These are phyloP conservation scores for Xylariaceae sp. DNA, from an alignment of 2,329 filamentous ascomycete genomes.

Conservation along the genomic window DNA sequence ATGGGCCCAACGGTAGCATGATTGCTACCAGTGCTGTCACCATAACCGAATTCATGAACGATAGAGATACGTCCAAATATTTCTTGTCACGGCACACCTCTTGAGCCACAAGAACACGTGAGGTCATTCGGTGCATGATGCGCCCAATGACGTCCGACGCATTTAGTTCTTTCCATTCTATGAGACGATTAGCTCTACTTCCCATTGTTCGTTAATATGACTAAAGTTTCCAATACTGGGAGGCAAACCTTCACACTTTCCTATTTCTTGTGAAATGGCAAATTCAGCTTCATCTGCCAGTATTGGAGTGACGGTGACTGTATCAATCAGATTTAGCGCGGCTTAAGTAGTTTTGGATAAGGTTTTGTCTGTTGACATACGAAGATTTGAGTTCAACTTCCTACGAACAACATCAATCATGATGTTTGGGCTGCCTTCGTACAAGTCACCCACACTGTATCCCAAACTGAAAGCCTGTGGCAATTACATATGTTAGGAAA, in stretches of 20 bases:
- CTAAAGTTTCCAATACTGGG: too few relatives aligned
- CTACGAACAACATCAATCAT: neutral
- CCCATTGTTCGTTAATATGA: too few relatives aligned
- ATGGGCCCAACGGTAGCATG: constrained; percentile 1
- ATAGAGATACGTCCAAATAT: neutral
- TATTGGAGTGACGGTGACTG: neutral
- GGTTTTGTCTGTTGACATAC: neutral
- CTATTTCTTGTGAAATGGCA: neutral
- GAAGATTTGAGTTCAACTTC: neutral
- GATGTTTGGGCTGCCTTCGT: neutral
- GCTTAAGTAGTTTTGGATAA: neutral
- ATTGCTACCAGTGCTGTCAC: neutral
- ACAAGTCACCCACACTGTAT: neutral
- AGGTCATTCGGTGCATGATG: constrained; percentile 1
- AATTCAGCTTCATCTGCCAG: neutral
- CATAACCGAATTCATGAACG: neutral
- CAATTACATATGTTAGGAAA: too few relatives aligned
- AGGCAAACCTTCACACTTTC: neutral
- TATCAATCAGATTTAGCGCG: neutral
- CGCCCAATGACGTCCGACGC: neutral
- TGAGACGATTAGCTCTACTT: neutral
- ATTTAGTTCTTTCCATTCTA: neutral
- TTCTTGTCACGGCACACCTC: constrained; percentile 4
- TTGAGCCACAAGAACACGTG: neutral
- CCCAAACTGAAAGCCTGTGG: neutral